phyloP scores from a whole-genome alignment of 2,329 filamentous ascomycete species.

The Hypoxylon sp. region DNA sequence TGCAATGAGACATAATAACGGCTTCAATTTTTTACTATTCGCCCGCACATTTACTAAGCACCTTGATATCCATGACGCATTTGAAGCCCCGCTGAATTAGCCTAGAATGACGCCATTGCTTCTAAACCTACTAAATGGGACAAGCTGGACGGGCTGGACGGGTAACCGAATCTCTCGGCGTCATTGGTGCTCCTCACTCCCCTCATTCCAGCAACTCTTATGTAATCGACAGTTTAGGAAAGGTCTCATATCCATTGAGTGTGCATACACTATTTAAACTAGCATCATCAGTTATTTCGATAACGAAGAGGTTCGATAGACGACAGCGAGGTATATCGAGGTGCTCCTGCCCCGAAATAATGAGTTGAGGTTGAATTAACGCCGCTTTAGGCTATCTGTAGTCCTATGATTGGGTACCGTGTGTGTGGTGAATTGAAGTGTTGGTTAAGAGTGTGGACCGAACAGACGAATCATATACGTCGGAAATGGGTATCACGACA shows the following conservation, averaged over 20 bases:
- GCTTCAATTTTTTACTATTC: background rate
- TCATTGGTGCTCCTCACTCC: background rate
- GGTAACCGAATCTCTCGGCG: constrained; percentile 7
- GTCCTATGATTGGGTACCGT: constrained; percentile 28
- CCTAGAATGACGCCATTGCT: constrained; percentile 18
- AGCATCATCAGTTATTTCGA: too few species aligned
- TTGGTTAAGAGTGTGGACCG: background rate
- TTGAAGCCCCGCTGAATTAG: constrained; percentile 14
- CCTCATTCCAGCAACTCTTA: background rate
- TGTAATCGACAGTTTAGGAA: background rate
- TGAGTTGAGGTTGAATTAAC: background rate
- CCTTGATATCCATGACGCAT: constrained; percentile 30
- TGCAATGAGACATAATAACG: background rate
- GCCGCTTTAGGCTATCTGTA: background rate
- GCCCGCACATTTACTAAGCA: constrained; percentile 6
- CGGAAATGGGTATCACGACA: background rate
- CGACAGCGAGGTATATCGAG: too few species aligned
- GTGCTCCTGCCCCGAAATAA: background rate
- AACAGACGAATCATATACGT: background rate
- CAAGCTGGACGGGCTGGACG: too few species aligned
- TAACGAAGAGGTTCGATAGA: too few species aligned
- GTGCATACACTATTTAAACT: too few species aligned
- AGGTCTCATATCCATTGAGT: too few species aligned
- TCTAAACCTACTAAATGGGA: background rate
- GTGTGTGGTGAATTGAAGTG: background rate